phyloP scores from a whole-genome alignment of 2,329 filamentous ascomycete genomes.

The Hymenoscyphus salicellus region DNA sequence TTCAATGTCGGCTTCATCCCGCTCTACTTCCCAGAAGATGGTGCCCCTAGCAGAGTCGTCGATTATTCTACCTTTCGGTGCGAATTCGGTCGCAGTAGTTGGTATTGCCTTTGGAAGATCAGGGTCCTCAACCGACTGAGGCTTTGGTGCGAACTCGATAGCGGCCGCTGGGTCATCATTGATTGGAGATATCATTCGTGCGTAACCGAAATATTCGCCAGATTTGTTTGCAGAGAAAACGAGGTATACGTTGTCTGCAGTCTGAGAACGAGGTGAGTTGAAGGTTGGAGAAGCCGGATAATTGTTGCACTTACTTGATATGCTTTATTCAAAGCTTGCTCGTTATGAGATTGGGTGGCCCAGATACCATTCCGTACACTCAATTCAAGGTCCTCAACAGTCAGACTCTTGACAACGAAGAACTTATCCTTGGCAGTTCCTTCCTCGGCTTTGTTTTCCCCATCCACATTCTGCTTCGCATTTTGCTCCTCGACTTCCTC shows the following conservation, averaged over 20 bases:
- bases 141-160: conserved; percentile 66
- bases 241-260: conserved; percentile 79
- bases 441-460: conserved; percentile 11
- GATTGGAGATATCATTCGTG: conserved; percentile 82
- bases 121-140: conserved; percentile 54
- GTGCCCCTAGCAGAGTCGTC: conserved; percentile 91
- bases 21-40: conserved; percentile 90
- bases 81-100: conserved; percentile 73
- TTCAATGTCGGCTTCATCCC: conserved; percentile 49
- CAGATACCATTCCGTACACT: conserved; percentile 86
- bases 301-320: conserved; percentile 60
- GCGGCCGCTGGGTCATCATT: conserved; percentile 70
- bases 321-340: conserved; percentile 75
- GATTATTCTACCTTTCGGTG: conserved; percentile 81
- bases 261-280: conserved; percentile 45
- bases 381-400: conserved; percentile 81
- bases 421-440: conserved; percentile 62
- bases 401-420: conserved; percentile 91
- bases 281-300: conserved; percentile 10
- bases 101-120: conserved; percentile 77
- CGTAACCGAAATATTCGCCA: conserved; percentile 94
- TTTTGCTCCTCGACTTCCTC: conserved; percentile 36
- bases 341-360: conserved; percentile 94
- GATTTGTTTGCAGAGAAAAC: conserved; percentile 98
- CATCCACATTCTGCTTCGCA: conserved; percentile 12